Base-by-base conservation (phyloP, 2,329 filamentous ascomycete genomes). In the Penicillium concentricum region DNA sequence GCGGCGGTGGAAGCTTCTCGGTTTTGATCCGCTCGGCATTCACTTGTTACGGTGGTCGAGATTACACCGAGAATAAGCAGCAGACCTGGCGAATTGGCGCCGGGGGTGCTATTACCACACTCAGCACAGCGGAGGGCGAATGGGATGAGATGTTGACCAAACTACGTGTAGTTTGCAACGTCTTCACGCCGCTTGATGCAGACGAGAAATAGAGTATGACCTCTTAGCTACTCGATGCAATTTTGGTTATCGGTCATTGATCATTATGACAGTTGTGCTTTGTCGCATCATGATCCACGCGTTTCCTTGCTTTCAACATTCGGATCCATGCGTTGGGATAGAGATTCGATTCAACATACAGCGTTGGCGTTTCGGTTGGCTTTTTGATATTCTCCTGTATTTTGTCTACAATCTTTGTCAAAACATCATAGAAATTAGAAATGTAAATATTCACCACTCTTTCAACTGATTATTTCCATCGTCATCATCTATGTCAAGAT, bases 101-200 rank as follows among this genome's bases (percentile, higher is more conserved):
- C 6, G 94, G 93, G 0, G 94, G 93, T 1, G 93, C 93, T 0
- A 87, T 97, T 16, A 97, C 93, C 2, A 88, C 87, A 24, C 79
- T 96, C 56, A 96, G 92, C 71, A 90, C 88, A 3, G 81, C 88
- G 0, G 81, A 87, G 56, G 91, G 86, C 3, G 93, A 97, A 79
- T 88, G 87, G 76, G 90, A 95, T 58, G 94, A 97, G 79, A 97
- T 97, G 92, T 81, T 88, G 67, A 86, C 85, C 7, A 93, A 92
- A 75, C 74, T 91, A 56, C 69, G 75, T 45, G 78, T 76, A 20
- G 76, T 80, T 24, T 67, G 74, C 57, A 72, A 69, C 30, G 70
- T 78, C 53, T 82, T 80, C 54, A 64, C 54, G 30, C 69, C 72
- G 12, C 64, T 64, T 8, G 46, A 65, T n/a, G 8, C 38, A 34